Evolutionary conservation across 208 protist species (phyloP).

Genomic region (Leptomonas seymouri): DNA sequence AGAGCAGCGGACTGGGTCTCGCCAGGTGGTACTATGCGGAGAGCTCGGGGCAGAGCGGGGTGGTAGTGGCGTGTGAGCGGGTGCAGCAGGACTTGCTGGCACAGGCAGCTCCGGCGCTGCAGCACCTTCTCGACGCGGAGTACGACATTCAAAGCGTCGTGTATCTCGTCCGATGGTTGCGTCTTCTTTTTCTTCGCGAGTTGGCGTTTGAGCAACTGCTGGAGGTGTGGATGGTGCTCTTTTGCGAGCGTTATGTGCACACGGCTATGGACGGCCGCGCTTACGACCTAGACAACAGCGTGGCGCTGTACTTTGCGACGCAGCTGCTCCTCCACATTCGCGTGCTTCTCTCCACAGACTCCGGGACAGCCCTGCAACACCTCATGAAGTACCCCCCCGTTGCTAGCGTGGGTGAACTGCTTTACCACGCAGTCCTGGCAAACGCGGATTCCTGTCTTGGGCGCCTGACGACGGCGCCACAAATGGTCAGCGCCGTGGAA

Average conservation of each 20-base stretch:
- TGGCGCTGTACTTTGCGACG: constrained; percentile 55
- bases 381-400: constrained; percentile 89
- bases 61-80: constrained; percentile 43
- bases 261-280: neutral
- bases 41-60: constrained; percentile 31
- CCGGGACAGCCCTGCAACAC: constrained; percentile 44
- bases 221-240: constrained; percentile 79
- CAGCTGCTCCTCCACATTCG: constrained; percentile 65
- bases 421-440: constrained; percentile 17
- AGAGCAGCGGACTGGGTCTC: constrained; percentile 32
- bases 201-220: constrained; percentile 68
- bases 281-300: constrained; percentile 49
- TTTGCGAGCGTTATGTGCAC: constrained; percentile 64
- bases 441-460: constrained; percentile 19
- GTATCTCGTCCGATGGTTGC: constrained; percentile 90
- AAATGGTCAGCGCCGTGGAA: constrained; percentile 3
- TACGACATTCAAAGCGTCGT: constrained; percentile 76
- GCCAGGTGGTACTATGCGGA: constrained; percentile 54
- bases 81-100: constrained; percentile 65
- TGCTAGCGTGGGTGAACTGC: constrained; percentile 39
- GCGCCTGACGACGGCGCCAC: constrained; percentile 12
- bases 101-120: constrained; percentile 56
- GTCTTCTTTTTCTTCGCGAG: constrained; percentile 89
- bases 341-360: constrained; percentile 39
- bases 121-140: constrained; percentile 59